phyloP scores from a whole-genome alignment of 768 basidiomycete genomes.

The Suillus weaverae region DNA sequence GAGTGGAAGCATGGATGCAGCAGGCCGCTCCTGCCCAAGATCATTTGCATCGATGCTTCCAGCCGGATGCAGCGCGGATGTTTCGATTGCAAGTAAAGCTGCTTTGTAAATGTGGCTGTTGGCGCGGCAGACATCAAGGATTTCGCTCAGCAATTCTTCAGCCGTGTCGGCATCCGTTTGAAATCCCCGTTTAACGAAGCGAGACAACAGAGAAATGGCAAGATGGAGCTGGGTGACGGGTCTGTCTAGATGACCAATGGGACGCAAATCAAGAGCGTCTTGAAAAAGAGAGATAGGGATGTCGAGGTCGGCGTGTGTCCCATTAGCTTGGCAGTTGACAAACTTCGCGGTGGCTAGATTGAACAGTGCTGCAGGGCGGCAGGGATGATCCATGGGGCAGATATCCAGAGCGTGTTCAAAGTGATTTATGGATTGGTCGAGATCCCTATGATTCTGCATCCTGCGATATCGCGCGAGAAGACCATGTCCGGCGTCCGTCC shows the following conservation, averaged over 20 bases:
- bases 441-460: not conserved
- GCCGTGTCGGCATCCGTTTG: not conserved
- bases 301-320: not conserved
- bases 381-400: not conserved
- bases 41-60: not conserved
- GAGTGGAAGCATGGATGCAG: not conserved
- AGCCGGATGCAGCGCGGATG: not conserved
- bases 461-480: not conserved
- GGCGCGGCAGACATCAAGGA: not conserved
- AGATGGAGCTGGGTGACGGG: not conserved
- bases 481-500: not conserved
- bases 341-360: not conserved
- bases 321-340: not conserved
- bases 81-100: not conserved
- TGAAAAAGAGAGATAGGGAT: not conserved
- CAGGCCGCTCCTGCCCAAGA: not conserved
- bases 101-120: not conserved
- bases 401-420: not conserved
- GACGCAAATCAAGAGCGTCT: not conserved
- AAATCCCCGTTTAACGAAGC: not conserved
- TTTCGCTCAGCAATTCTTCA: not conserved
- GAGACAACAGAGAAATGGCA: not conserved
- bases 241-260: not conserved
- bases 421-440: not conserved
- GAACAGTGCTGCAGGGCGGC: not conserved